These are phyloP conservation scores for Trichocladium uniseriatum DNA, from an alignment of 495 filamentous ascomycete species.

Conservation along the genomic window DNA sequence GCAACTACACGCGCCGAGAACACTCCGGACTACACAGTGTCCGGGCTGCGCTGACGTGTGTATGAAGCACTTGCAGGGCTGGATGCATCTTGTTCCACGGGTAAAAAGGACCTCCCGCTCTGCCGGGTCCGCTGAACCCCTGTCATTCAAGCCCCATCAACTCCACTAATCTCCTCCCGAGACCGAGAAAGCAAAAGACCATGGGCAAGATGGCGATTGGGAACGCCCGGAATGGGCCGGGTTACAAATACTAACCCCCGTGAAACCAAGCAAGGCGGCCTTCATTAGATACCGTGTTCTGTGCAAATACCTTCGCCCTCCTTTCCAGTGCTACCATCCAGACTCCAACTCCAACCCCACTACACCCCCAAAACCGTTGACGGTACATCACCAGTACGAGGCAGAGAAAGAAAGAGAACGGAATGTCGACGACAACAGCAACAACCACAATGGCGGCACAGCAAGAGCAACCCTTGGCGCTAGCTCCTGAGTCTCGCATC, in stretches of 20 bases:
- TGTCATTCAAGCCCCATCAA: background rate
- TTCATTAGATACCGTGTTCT: too few relatives aligned
- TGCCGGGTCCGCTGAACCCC: background rate
- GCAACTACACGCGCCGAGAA: too few relatives aligned
- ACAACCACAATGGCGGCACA: background rate
- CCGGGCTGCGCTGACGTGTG: background rate
- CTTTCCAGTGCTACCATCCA: too few relatives aligned
- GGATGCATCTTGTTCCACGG: slow-evolving; percentile 4
- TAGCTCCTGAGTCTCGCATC: slow-evolving; percentile 10
- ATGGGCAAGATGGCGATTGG: background rate
- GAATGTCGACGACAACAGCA: background rate
- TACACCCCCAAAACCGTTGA: too few relatives aligned
- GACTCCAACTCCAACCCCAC: too few relatives aligned
- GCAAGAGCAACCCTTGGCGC: background rate
- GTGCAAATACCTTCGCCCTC: too few relatives aligned
- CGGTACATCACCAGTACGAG: too few relatives aligned
- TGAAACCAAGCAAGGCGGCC: too few relatives aligned
- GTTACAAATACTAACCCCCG: too few relatives aligned
- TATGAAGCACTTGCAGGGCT: background rate
- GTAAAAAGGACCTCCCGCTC: background rate
- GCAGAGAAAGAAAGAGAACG: too few relatives aligned
- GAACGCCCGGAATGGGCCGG: too few relatives aligned
- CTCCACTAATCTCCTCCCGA: background rate
- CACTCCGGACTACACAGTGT: too few relatives aligned
- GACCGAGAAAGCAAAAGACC: background rate